phyloP scores from a whole-genome alignment of 1,139 yeast species.

The Yamadazyma friedrichii region DNA sequence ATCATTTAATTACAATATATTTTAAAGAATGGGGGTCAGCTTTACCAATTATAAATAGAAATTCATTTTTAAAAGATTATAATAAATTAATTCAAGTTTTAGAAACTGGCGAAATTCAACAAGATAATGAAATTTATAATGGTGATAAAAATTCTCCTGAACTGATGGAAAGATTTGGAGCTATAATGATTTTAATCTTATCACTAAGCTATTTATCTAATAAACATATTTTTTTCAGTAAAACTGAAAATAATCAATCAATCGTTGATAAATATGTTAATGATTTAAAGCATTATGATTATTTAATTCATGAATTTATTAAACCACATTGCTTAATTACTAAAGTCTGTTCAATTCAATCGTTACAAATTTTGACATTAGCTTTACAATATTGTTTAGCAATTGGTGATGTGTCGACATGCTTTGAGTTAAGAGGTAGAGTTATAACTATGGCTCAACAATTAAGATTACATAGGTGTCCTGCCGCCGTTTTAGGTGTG shows the following conservation, averaged over 20 bases:
- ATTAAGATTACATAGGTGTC: constrained; percentile 80
- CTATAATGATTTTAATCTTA: constrained; percentile 54
- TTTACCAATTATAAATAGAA: constrained; percentile 68
- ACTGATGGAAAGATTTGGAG: constrained; percentile 58
- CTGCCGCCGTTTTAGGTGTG: constrained; percentile 69
- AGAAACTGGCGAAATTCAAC: constrained; percentile 22
- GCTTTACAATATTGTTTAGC: constrained; percentile 72
- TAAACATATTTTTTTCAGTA: constrained; percentile 24
- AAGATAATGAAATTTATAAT: background rate
- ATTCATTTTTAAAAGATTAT: constrained; percentile 61
- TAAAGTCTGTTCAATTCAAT: constrained; percentile 59
- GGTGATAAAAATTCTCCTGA: constrained; percentile 15
- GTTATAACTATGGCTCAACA: constrained; percentile 85
- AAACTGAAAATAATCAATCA: constrained; percentile 16
- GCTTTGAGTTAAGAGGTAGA: constrained; percentile 74
- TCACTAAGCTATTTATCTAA: constrained; percentile 54
- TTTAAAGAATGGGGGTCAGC: constrained; percentile 79
- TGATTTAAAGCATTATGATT: constrained; percentile 40
- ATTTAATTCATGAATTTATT: constrained; percentile 51
- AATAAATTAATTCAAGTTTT: constrained; percentile 43
- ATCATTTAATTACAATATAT: constrained; percentile 56
- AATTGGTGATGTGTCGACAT: constrained; percentile 69
- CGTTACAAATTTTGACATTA: constrained; percentile 67
- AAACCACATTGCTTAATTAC: constrained; percentile 53
- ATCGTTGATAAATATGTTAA: constrained; percentile 21